Conservation (phyloP, 208 protist genomes). For the Crithidia bombi region DNA sequence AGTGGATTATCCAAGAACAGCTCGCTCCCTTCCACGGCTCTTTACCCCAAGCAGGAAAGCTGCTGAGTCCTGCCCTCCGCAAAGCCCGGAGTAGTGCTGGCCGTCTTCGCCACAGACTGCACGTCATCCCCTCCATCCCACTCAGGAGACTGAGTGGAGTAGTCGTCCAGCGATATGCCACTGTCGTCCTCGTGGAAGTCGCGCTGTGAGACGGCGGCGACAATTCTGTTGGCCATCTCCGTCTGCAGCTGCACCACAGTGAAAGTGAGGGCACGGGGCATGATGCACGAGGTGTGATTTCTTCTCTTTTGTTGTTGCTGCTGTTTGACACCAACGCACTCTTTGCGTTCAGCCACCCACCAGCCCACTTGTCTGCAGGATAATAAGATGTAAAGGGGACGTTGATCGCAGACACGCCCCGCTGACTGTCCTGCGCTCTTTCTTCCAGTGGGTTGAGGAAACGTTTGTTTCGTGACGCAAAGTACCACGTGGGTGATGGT, state of each 20-base stretch:
- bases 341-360: too few species aligned
- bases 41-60: background rate
- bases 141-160: background rate
- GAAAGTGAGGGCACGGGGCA: background rate
- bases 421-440: too few species aligned
- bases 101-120: background rate
- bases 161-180: background rate
- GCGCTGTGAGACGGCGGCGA: background rate
- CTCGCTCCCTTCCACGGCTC: background rate
- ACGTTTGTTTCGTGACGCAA: too few species aligned
- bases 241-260: background rate
- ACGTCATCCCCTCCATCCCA: constrained; percentile 4
- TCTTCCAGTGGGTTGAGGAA: too few species aligned
- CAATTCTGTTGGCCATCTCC: constrained; percentile 2
- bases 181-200: background rate
- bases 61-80: background rate
- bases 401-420: too few species aligned
- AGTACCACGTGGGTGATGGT: too few species aligned
- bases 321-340: too few species aligned
- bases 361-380: too few species aligned
- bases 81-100: too few species aligned
- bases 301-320: background rate
- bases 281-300: background rate
- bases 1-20: background rate
- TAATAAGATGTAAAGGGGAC: too few species aligned